Evolutionary conservation across 441 rosid genomes (phyloP).

Genomic region (Omphalea diandra): DNA sequence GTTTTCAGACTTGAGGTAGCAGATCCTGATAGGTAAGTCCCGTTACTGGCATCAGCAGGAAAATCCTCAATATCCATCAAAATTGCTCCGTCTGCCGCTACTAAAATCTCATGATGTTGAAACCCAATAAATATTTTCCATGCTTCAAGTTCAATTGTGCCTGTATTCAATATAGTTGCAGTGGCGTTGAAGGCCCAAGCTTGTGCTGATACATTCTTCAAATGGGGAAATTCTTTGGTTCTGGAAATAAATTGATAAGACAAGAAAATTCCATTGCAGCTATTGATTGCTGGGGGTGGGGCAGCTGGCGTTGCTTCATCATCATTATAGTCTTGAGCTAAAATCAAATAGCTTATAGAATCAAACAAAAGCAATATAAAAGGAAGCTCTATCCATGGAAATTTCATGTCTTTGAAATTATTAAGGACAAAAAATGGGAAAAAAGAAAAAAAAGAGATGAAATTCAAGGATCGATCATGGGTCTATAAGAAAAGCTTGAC

Average conservation of each 20-base stretch:
- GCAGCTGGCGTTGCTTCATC: background rate
- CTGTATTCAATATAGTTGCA: constrained; percentile 4
- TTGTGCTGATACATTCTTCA: background rate
- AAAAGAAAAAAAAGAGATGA: background rate
- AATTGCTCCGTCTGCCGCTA: background rate
- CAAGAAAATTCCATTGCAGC: constrained; percentile 15
- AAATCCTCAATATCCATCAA: background rate
- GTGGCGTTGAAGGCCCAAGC: constrained; percentile 9
- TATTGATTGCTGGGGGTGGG: background rate
- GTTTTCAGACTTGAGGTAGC: constrained; percentile 1
- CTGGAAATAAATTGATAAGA: constrained; percentile 2
- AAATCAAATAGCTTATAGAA: background rate
- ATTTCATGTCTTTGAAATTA: background rate
- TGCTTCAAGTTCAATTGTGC: constrained; percentile 2
- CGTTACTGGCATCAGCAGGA: constrained; percentile 5
- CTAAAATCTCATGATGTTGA: constrained; percentile 8
- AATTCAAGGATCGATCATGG: background rate
- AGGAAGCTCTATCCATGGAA: background rate
- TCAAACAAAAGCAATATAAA: background rate
- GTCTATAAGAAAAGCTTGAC: too few relatives aligned
- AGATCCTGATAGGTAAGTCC: constrained; percentile 4
- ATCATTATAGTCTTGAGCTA: constrained; percentile 3
- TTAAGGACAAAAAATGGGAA: too few relatives aligned
- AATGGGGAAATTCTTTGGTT: background rate
- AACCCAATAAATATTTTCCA: constrained; percentile 14